Base-by-base conservation (phyloP, 139 green algal genomes). In the Coelastrella sp. region DNA sequence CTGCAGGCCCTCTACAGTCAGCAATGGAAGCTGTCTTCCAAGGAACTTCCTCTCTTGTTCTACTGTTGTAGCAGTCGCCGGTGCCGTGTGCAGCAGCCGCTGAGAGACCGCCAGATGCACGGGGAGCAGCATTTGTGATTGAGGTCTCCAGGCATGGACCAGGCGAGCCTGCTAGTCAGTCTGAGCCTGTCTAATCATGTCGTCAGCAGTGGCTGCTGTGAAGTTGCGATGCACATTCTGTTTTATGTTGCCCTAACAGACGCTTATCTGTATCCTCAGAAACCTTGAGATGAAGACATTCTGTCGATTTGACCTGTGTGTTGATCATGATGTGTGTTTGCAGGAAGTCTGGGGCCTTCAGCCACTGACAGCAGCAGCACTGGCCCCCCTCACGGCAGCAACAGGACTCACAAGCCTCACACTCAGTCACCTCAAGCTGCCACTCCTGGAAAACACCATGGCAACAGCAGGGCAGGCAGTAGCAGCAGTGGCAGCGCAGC, bases 331-430 rank as follows among this genome's bases (percentile, higher is more conserved):
- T 47, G 32, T 47, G 32, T 47, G 32, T 47, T 47, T 47, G n/a
- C 68, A 76, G 81, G 81, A 87, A 23, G 23, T 87, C 22, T 87
- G 81, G 81, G 81, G 81, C 23, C 81, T 87, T 17, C 47, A 73
- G 23, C 81, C 81, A 7, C 77, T 66, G 64, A 87, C 81, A 16
- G 81, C 81, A 17, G 61, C 81, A 61, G 59, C 73, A 32, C 81
- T 87, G 61, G 61, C 61, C 5, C 81, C 81, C 16, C 81, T 87
- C 13, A 87, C 81, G 11, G 81, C 81, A 60, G 81, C 81, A 7
- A 66, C 47, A 10, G 60, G 57, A n/a, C 81, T 87, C 61, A 87
- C 81, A 11, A 87, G 81, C 64, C 81, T 87, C 81, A 87, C 81
- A 66, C 73, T 87, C 64, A 87, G 81, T 64, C 73, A 66, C 60